Evolutionary conservation across 139 green algal species (phyloP).

Genomic region (Chlorella sp.): DNA sequence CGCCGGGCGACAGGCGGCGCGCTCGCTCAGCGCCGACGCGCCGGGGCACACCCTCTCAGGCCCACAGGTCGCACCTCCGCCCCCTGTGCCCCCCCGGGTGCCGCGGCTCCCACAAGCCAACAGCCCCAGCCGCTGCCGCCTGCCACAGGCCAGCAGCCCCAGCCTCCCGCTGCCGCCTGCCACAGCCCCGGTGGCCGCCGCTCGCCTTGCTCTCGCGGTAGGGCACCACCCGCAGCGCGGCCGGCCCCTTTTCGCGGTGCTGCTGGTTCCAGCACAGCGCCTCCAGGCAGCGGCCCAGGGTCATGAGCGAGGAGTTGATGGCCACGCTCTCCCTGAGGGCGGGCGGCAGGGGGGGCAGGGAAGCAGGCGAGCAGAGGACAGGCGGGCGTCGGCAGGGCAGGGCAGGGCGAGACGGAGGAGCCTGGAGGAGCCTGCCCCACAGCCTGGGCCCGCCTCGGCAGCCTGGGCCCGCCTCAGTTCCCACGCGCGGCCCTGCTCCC

Average conservation of each 20-base stretch:
- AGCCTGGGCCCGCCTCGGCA: too few species aligned
- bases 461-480: background rate
- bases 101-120: too few species aligned
- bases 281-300: slow-evolving; percentile 78
- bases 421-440: background rate
- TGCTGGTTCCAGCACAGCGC: slow-evolving; percentile 80
- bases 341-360: background rate
- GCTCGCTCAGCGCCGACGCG: too few species aligned
- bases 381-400: background rate
- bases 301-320: slow-evolving; percentile 85
- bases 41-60: too few species aligned
- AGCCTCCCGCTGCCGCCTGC: too few species aligned
- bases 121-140: too few species aligned
- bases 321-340: slow-evolving; percentile 67
- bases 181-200: slow-evolving; percentile 23
- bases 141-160: too few species aligned
- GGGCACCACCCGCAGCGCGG: slow-evolving; percentile 51
- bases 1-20: background rate
- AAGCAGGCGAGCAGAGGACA: background rate
- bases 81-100: too few species aligned
- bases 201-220: slow-evolving; percentile 65
- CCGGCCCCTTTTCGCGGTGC: slow-evolving; percentile 28
- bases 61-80: too few species aligned
- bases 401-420: background rate
- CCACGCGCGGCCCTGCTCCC: background rate